phyloP scores from a whole-genome alignment of 257 asterid species.

The Solanum tacnaense region DNA sequence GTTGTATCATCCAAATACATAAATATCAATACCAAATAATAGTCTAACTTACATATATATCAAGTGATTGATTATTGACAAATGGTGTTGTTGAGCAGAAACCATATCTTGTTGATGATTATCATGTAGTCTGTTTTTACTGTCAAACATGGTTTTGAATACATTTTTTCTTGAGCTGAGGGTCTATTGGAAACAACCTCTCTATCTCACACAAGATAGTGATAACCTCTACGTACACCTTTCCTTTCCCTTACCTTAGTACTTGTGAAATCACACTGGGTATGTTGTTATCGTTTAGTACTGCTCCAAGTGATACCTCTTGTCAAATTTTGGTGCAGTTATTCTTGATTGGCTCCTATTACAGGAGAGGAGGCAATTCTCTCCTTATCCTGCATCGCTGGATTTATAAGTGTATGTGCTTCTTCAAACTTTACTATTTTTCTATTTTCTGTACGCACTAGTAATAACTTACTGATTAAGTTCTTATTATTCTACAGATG shows the following conservation, averaged over 20 bases:
- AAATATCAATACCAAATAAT: no score
- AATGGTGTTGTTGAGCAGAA: no score
- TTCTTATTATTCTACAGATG: neutral
- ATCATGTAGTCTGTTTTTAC: no score
- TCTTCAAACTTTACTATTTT: neutral
- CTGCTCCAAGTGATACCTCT: neutral
- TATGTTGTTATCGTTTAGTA: neutral
- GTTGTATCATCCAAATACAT: no score
- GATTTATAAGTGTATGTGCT: neutral
- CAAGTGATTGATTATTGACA: no score
- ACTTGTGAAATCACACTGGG: neutral
- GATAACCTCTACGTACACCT: no score
- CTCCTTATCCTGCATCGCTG: neutral
- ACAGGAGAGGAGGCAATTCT: conserved; percentile 6
- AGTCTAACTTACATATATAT: no score
- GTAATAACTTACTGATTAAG: neutral
- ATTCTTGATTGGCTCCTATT: neutral
- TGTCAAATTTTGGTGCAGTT: neutral
- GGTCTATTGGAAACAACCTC: no score
- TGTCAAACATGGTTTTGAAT: no score
- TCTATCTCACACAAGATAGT: no score
- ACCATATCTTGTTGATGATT: no score
- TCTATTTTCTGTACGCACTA: neutral
- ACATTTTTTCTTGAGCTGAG: no score
- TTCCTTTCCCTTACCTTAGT: neutral